Conservation (phyloP, 495 filamentous ascomycete species). For the Letharia columbiana region DNA sequence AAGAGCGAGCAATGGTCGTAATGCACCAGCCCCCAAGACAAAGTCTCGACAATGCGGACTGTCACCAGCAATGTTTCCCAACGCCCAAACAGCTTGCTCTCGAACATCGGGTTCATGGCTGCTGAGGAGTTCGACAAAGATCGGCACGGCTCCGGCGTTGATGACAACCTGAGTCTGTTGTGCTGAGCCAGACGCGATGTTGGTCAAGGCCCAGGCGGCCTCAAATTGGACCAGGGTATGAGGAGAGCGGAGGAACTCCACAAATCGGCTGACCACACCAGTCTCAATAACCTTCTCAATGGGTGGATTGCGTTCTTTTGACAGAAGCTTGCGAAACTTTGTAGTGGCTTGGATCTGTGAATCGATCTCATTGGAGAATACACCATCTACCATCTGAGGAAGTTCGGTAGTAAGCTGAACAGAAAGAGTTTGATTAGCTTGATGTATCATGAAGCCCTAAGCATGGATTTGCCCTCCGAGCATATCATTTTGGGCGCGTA, state of each 20-base stretch:
- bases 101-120: conserved; percentile 97
- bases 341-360: conserved; percentile 97
- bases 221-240: conserved; percentile 99
- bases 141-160: conserved; percentile 94
- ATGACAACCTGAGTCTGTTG: conserved; percentile 98
- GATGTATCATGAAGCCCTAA: neutral
- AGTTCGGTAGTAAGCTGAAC: conserved; percentile 91
- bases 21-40: conserved; percentile 79
- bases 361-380: conserved; percentile 98
- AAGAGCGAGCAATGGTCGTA: conserved; percentile 77
- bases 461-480: neutral
- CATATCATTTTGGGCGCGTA: neutral
- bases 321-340: conserved; percentile 94
- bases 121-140: conserved; percentile 90
- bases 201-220: conserved; percentile 98
- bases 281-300: conserved; percentile 99
- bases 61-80: conserved; percentile 98
- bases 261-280: conserved; percentile 93
- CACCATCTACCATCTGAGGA: conserved; percentile 93
- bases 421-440: conserved; percentile 27
- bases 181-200: conserved; percentile 96
- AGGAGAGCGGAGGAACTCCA: conserved; percentile 95
- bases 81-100: conserved; percentile 97
- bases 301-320: conserved; percentile 97
- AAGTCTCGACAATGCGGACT: conserved; percentile 96